Conservation (phyloP, 2,329 filamentous ascomycete species). For the Diaporthe aspalathi region DNA sequence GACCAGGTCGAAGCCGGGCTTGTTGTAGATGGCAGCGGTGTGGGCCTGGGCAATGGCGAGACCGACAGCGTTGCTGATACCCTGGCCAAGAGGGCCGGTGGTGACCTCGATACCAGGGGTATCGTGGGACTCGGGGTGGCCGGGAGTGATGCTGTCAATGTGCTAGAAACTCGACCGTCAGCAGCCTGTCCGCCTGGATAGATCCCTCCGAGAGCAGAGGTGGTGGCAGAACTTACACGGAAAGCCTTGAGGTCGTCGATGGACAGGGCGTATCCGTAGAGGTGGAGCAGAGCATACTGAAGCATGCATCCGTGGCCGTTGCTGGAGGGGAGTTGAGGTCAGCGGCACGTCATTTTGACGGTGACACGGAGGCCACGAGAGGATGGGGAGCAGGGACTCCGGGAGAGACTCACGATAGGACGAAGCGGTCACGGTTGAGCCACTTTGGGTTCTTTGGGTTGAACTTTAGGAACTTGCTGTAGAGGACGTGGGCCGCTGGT, state of each 20-base stretch:
- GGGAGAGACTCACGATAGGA: constrained; percentile 85
- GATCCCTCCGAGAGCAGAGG: background rate
- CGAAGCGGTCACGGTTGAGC: constrained; percentile 97
- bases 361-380: constrained; percentile 12
- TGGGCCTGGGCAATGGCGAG: constrained; percentile 96
- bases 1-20: constrained; percentile 88
- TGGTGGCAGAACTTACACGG: constrained; percentile 75
- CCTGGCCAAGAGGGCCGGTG: constrained; percentile 96
- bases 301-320: constrained; percentile 99
- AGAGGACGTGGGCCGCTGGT: constrained; percentile 94
- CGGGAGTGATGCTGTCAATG: constrained; percentile 83
- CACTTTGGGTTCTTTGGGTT: constrained; percentile 99
- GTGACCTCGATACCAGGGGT: constrained; percentile 98
- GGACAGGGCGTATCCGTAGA: constrained; percentile 88
- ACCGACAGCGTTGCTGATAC: constrained; percentile 97
- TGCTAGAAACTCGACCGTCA: constrained; percentile 47
- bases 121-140: constrained; percentile 96
- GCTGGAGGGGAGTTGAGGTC: constrained; percentile 57
- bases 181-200: background rate
- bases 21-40: constrained; percentile 93
- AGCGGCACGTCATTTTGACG: constrained; percentile 33
- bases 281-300: constrained; percentile 96
- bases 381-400: background rate
- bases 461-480: constrained; percentile 99
- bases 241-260: constrained; percentile 96